A percentile compares a stretch with the other conserved stretches of the same genome.
These are phyloP conservation scores for Boechera retrofracta DNA, from an alignment of 345 rosid genomes.

Conservation along the genomic window DNA sequence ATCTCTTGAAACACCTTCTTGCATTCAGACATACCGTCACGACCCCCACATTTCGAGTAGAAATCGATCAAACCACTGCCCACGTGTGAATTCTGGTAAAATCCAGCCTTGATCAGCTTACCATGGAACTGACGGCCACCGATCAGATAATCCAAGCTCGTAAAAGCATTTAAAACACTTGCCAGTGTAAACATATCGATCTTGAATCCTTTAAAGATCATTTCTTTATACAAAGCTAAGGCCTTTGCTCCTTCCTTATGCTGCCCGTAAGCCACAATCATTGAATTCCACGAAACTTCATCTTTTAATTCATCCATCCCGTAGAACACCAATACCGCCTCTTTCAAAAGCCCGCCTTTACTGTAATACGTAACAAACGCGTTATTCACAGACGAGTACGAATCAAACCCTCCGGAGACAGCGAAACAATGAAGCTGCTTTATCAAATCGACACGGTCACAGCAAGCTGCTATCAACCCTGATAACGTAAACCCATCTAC, in stretches of 20 bases:
- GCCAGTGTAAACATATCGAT: slow-evolving; percentile 85
- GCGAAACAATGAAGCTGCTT: slow-evolving; percentile 71
- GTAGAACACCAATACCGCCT: slow-evolving; percentile 63
- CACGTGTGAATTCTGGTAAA: slow-evolving; percentile 72
- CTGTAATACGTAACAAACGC: slow-evolving; percentile 70
- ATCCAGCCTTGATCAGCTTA: slow-evolving; percentile 68
- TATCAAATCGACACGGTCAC: slow-evolving; percentile 53
- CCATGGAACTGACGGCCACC: slow-evolving; percentile 87
- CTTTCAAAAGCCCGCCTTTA: slow-evolving; percentile 65
- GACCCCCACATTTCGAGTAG: slow-evolving; percentile 75
- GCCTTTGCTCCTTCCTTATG: slow-evolving; percentile 73
- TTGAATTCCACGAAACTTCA: slow-evolving; percentile 94
- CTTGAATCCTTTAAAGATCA: slow-evolving; percentile 57
- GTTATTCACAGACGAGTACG: slow-evolving; percentile 75
- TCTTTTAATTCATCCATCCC: slow-evolving; percentile 67
- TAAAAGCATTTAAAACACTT: slow-evolving; percentile 77
- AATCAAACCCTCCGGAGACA: slow-evolving; percentile 64
- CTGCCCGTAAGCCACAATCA: slow-evolving; percentile 90
- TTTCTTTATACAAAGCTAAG: slow-evolving; percentile 67
- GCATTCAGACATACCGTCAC: slow-evolving; percentile 54
- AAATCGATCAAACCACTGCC: slow-evolving; percentile 92
- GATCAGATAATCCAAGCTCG: slow-evolving; percentile 56
- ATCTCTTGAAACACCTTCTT: slow-evolving; percentile 76
- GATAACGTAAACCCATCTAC: slow-evolving; percentile 84
- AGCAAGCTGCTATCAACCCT: slow-evolving; percentile 67